These are phyloP conservation scores for Tricholoma sp. DNA, from an alignment of 768 basidiomycete species.

Conservation along the genomic window DNA sequence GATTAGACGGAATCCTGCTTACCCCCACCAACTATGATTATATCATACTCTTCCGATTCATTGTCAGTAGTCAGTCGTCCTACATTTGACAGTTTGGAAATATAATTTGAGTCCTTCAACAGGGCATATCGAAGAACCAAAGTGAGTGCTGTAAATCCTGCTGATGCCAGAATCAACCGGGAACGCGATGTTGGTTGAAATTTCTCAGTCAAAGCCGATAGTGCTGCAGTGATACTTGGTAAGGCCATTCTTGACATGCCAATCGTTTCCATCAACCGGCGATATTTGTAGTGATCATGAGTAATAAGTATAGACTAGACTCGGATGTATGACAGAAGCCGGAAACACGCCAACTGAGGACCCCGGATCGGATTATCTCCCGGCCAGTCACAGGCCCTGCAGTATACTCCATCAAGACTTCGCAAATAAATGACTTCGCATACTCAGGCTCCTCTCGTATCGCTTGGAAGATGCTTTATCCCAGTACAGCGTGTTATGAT, in stretches of 20 bases:
- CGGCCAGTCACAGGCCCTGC: too few relatives aligned
- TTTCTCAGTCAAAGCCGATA: slow-evolving; percentile 6
- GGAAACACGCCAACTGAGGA: too few relatives aligned
- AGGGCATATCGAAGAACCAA: slow-evolving; percentile 21
- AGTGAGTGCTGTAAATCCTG: slow-evolving; percentile 17
- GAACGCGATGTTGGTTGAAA: slow-evolving; percentile 7
- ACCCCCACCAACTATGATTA: slow-evolving; percentile 54
- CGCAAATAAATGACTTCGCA: too few relatives aligned
- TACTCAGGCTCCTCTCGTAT: too few relatives aligned
- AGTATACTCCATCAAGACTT: too few relatives aligned
- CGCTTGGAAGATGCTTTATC: too few relatives aligned
- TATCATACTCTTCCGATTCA: slow-evolving; percentile 32
- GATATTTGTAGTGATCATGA: neutral
- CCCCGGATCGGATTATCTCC: too few relatives aligned
- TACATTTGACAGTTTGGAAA: slow-evolving; percentile 20
- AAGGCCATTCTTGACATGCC: neutral
- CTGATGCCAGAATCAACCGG: slow-evolving; percentile 13
- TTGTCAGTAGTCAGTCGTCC: slow-evolving; percentile 12
- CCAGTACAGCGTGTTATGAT: too few relatives aligned
- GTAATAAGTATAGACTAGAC: too few relatives aligned
- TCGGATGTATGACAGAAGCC: too few relatives aligned
- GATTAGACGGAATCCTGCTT: neutral
- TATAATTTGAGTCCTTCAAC: slow-evolving; percentile 16
- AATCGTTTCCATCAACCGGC: neutral
- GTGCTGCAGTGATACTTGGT: neutral